phyloP scores from a whole-genome alignment of 495 filamentous ascomycete genomes.

The Xylaria intraflava region DNA sequence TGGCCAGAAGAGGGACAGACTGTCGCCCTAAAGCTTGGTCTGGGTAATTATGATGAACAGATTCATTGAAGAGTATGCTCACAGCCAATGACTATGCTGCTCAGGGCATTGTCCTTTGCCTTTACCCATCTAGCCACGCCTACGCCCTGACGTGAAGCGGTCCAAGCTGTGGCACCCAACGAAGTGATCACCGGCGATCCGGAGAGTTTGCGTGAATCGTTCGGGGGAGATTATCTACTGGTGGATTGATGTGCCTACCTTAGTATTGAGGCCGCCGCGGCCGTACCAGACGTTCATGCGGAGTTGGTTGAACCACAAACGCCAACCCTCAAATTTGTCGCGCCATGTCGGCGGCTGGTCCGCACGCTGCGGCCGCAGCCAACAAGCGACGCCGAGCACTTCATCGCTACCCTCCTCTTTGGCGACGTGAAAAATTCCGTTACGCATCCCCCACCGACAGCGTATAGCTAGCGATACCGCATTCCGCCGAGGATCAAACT shows the following conservation, averaged over 20 bases:
- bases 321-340: constrained; percentile 52
- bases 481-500: constrained; percentile 53
- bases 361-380: constrained; percentile 47
- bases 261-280: constrained; percentile 55
- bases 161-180: too few species aligned
- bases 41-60: neutral
- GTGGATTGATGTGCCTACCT: constrained; percentile 27
- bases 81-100: neutral
- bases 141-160: too few species aligned
- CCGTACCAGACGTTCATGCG: constrained; percentile 58
- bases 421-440: constrained; percentile 58
- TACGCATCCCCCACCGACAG: constrained; percentile 56
- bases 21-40: neutral
- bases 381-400: constrained; percentile 58
- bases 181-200: constrained; percentile 10
- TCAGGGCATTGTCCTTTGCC: neutral
- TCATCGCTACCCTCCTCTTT: constrained; percentile 42
- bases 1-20: neutral
- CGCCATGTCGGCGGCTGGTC: constrained; percentile 44
- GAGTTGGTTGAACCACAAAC: constrained; percentile 53
- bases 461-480: constrained; percentile 56
- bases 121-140: neutral
- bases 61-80: neutral
- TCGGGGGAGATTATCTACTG: constrained; percentile 6
- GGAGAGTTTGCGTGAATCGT: constrained; percentile 15